Base-by-base conservation (phyloP, 2,329 filamentous ascomycete species). In the Talaromyces sp. region DNA sequence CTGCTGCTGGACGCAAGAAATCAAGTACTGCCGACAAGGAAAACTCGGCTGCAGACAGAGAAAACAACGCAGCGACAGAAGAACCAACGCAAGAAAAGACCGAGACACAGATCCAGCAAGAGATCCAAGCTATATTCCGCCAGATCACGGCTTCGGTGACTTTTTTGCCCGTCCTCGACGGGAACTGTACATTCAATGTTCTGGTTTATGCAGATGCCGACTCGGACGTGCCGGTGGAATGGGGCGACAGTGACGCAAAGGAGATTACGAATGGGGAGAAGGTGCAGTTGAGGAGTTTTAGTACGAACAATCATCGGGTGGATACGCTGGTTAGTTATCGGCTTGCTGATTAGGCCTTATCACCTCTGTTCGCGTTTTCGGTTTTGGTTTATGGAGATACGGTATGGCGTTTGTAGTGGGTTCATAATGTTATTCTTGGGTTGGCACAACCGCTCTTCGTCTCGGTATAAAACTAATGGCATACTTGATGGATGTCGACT, bases 131-230 rank as follows among this genome's bases (percentile, higher is more conserved):
- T 58, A 91, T 99, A 68, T 99, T 99, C 83, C 89, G 95, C 57
- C 95, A 99, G 76, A 98, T 99, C 77, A 99, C 95, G 1, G 95
- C 95, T 1, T 97, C 92, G 0, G 95, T 99, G 63, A 98, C 95
- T 0, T 99, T 99, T 76, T 82, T 99, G 13, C 95, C 95, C 0
- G 93, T 98, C 81, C 86, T 99, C 6, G 88, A 92, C 67, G 93
- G 93, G 47, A 91, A 97, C 77, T 99, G 94, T 83, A 98, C 95
- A 11, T 99, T 99, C 84, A 99, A 99, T 74, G 94, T 99, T 57
- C 85, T 99, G 47, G 95, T 99, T 3, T 99, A 99, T 76, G 95
- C 95, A 61, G 94, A 99, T 76, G 93, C 93, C 19, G 93, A 98
- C 78, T 95, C 91, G 65, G 94, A 98, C 57, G 95, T 99, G 14